These are phyloP conservation scores for Trichocladium uniseriatum DNA, from an alignment of 495 filamentous ascomycete species.

Conservation along the genomic window DNA sequence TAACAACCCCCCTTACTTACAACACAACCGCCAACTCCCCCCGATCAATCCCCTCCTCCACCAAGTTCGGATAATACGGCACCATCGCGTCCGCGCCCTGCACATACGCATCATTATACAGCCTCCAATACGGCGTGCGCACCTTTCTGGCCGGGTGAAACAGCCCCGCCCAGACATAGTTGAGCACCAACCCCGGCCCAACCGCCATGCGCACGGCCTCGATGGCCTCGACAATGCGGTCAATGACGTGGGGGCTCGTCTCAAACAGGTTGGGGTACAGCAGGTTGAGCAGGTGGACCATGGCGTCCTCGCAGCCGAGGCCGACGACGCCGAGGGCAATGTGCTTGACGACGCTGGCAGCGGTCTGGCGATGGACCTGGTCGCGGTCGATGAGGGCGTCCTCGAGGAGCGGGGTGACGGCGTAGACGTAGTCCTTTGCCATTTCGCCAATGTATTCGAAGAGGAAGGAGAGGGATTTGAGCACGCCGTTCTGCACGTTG, in stretches of 20 bases:
- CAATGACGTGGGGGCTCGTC: constrained; percentile 96
- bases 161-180: constrained; percentile 94
- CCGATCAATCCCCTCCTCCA: constrained; percentile 64
- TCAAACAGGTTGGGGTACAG: constrained; percentile 97
- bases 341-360: constrained; percentile 93
- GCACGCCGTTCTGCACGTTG: constrained; percentile 97
- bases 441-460: constrained; percentile 99
- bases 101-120: constrained; percentile 98
- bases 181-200: constrained; percentile 83
- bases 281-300: constrained; percentile 94
- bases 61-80: constrained; percentile 83
- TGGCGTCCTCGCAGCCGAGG: constrained; percentile 95
- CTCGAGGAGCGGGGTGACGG: constrained; percentile 91
- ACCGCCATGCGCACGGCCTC: constrained; percentile 93
- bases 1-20: constrained; percentile 30
- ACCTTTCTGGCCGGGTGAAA: constrained; percentile 97
- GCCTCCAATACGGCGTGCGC: constrained; percentile 79
- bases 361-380: constrained; percentile 96
- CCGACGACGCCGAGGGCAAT: constrained; percentile 93
- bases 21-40: constrained; percentile 78
- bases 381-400: constrained; percentile 97
- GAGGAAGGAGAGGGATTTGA: constrained; percentile 94
- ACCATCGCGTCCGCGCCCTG: constrained; percentile 89
- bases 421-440: constrained; percentile 99
- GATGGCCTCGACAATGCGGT: constrained; percentile 92